Percentiles rank a stretch among this genome's conserved stretches.
These are phyloP conservation scores for Myriosclerotinia curreyana DNA, from an alignment of 2,329 filamentous ascomycete genomes.

Conservation along the genomic window DNA sequence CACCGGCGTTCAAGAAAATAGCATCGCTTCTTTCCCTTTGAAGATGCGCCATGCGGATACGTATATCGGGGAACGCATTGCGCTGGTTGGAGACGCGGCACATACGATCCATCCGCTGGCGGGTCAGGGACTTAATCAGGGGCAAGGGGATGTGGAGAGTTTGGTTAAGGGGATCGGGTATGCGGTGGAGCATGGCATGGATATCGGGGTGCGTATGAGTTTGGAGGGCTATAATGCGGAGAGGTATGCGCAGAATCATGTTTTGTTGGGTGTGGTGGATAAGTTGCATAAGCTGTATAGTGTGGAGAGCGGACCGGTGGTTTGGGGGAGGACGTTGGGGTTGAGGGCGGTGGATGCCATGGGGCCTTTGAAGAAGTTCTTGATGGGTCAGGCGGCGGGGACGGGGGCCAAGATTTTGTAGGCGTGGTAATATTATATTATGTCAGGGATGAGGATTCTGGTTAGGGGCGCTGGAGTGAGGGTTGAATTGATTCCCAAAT, in stretches of 20 bases:
- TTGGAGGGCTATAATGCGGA: constrained; percentile 79
- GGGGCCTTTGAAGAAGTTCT: constrained; percentile 72
- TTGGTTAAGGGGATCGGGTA: constrained; percentile 72
- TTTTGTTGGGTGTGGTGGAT: constrained; percentile 76
- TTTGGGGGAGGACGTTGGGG: constrained; percentile 74
- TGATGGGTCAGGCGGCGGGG: constrained; percentile 73
- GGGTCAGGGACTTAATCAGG: constrained; percentile 91
- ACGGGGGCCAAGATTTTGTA: constrained; percentile 49
- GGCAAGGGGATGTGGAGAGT: constrained; percentile 82
- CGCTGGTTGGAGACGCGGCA: constrained; percentile 88
- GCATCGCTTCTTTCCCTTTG: constrained; percentile 84
- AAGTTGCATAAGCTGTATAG: constrained; percentile 91
- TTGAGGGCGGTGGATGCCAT: constrained; percentile 72
- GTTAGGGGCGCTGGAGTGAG: neutral
- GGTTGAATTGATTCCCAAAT: neutral
- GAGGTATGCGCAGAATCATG: constrained; percentile 77
- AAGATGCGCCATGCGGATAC: constrained; percentile 91
- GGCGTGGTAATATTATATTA: neutral
- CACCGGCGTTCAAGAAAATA: constrained; percentile 70
- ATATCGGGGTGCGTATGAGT: constrained; percentile 74
- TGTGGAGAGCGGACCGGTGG: constrained; percentile 73
- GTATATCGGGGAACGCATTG: constrained; percentile 86
- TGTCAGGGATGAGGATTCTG: neutral
- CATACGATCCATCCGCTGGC: constrained; percentile 94
- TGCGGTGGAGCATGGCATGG: constrained; percentile 78